Percentiles rank a stretch among this genome's conserved stretches.
These are phyloP conservation scores for Coriaria nepalensis DNA, from an alignment of 306 rosid genomes.

Conservation along the genomic window DNA sequence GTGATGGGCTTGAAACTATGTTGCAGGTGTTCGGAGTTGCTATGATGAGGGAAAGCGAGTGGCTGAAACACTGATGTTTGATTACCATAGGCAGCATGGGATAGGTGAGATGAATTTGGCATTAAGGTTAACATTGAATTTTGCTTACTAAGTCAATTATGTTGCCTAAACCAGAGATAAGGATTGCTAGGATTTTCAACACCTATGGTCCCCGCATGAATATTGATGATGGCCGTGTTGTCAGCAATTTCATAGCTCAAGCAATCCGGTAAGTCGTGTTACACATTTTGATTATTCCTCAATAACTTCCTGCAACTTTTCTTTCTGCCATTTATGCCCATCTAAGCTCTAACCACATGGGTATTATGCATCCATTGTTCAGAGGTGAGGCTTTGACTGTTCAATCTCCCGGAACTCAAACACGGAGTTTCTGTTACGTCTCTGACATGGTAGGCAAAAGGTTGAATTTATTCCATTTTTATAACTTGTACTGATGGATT, in stretches of 20 bases:
- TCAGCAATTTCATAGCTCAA: constrained; percentile 96
- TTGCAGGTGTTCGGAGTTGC: constrained; percentile 91
- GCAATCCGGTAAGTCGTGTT: constrained; percentile 54
- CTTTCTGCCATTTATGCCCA: no score
- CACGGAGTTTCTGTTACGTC: constrained; percentile 65
- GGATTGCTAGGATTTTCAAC: constrained; percentile 89
- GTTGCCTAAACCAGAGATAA: constrained; percentile 37
- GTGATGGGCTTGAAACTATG: constrained; percentile 1
- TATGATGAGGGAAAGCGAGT: constrained; percentile 98
- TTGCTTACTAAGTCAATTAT: background rate
- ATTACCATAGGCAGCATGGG: constrained; percentile 97
- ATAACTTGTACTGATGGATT: no score
- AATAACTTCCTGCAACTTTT: no score
- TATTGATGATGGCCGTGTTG: constrained; percentile 95
- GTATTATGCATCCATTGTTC: background rate
- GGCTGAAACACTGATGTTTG: constrained; percentile 96
- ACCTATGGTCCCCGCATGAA: constrained; percentile 98
- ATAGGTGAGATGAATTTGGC: constrained; percentile 32
- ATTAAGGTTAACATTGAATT: background rate
- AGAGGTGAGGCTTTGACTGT: constrained; percentile 36
- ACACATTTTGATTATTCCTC: no score
- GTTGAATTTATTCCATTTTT: no score
- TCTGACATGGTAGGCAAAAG: constrained; percentile 43
- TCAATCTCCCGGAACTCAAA: constrained; percentile 64
- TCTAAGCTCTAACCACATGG: background rate